Conservation (phyloP, 1,284 basidiomycete species). For the Melanopsichium pennsylvanicum region DNA sequence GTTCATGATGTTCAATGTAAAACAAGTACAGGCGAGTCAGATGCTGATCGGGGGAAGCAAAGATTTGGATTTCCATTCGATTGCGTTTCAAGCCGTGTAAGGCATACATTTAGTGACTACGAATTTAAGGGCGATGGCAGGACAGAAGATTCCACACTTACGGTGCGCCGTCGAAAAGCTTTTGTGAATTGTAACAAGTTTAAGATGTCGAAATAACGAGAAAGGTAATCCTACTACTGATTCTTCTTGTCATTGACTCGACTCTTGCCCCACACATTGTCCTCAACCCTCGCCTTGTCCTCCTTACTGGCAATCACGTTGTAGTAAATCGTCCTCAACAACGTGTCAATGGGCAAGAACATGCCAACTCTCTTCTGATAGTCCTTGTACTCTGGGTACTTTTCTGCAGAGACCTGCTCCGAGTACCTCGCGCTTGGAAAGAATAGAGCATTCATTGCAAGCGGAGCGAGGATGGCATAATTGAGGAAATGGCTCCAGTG, state of each 20-base stretch:
- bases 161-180: too few relatives aligned
- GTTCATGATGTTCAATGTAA: too few relatives aligned
- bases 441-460: constrained; percentile 58
- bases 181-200: too few relatives aligned
- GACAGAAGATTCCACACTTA: too few relatives aligned
- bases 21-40: too few relatives aligned
- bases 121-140: too few relatives aligned
- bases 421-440: constrained; percentile 74
- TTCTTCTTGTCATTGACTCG: constrained; percentile 28
- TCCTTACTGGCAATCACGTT: constrained; percentile 37
- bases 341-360: constrained; percentile 75
- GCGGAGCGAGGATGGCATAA: constrained; percentile 51
- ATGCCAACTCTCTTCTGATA: constrained; percentile 83
- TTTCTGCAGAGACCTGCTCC: constrained; percentile 78
- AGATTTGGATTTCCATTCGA: neutral
- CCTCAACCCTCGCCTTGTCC: constrained; percentile 39
- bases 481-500: constrained; percentile 60
- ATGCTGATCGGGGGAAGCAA: too few relatives aligned
- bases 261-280: constrained; percentile 53
- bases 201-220: neutral
- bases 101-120: too few relatives aligned
- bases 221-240: constrained; percentile 10
- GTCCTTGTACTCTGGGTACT: constrained; percentile 79
- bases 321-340: constrained; percentile 64
- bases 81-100: too few relatives aligned